phyloP scores from a whole-genome alignment of 495 filamentous ascomycete genomes.

The Aspergillus leporis region DNA sequence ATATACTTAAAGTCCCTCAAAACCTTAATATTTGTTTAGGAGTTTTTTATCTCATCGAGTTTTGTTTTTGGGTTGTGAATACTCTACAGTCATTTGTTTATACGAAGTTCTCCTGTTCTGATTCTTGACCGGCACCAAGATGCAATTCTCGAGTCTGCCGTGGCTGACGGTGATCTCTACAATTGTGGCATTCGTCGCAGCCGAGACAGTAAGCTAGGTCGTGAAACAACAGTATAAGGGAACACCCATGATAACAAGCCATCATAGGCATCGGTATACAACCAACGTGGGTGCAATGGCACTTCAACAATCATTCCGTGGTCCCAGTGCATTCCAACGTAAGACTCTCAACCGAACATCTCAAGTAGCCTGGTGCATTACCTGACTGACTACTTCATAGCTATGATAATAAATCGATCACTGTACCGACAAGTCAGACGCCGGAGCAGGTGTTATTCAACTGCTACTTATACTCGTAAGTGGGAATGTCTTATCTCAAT shows the following conservation, averaged over 20 bases:
- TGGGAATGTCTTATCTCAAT: not conserved
- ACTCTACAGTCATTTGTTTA: no score
- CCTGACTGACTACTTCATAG: not conserved
- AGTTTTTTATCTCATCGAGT: no score
- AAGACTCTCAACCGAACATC: not conserved
- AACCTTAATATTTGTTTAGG: no score
- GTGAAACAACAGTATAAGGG: not conserved
- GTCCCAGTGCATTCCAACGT: not conserved
- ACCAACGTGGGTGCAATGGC: not conserved
- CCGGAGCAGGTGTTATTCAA: not conserved
- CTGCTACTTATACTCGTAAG: not conserved
- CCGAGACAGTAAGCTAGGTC: not conserved
- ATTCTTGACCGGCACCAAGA: not conserved
- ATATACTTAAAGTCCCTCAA: no score
- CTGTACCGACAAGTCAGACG: not conserved
- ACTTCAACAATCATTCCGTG: not conserved
- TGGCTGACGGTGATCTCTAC: not conserved
- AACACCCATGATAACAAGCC: not conserved
- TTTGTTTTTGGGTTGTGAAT: no score
- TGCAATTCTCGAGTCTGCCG: not conserved
- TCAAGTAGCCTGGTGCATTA: not conserved
- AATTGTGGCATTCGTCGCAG: not conserved
- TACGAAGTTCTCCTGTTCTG: no score
- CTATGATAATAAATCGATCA: not conserved
- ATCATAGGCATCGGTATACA: not conserved